Evolutionary conservation across 192 early-diverging fungal genomes (phyloP).

Genomic region (Coemansia sp.): DNA sequence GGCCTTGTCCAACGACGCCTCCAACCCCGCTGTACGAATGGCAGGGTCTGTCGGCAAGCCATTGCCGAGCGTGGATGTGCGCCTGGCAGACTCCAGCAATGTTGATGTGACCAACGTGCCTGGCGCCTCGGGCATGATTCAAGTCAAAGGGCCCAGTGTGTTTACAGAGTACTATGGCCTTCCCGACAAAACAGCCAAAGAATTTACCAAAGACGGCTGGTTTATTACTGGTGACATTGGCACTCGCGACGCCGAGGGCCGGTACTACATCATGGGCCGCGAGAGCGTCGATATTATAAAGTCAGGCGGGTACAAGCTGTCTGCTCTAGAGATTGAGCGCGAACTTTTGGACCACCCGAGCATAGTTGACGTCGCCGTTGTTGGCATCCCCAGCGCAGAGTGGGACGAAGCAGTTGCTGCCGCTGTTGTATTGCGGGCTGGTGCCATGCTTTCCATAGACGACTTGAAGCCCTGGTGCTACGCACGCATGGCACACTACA

Average conservation of each 20-base stretch:
- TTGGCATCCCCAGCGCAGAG: conserved; percentile 69
- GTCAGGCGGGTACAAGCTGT: conserved; percentile 84
- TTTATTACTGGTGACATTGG: conserved; percentile 83
- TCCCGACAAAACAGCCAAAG: conserved; percentile 67
- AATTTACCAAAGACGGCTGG: conserved; percentile 74
- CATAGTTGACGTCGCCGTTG: conserved; percentile 69
- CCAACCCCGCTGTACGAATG: conserved; percentile 19
- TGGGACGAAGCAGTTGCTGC: conserved; percentile 80
- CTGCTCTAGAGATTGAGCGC: conserved; percentile 81
- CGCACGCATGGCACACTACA: conserved; percentile 69
- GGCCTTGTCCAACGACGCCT: conserved; percentile 66
- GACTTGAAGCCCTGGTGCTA: conserved; percentile 57
- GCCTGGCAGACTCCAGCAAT: conserved; percentile 55
- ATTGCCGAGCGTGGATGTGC: conserved; percentile 64
- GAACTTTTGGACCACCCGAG: conserved; percentile 63
- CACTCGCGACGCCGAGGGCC: conserved; percentile 54
- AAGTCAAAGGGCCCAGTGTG: conserved; percentile 70
- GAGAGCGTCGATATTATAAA: conserved; percentile 84
- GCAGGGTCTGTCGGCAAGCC: conserved; percentile 73
- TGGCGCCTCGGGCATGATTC: conserved; percentile 65
- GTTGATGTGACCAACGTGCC: conserved; percentile 52
- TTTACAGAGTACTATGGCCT: conserved; percentile 76
- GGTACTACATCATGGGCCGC: conserved; percentile 76
- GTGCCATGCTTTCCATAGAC: conserved; percentile 16
- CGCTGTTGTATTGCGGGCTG: conserved; percentile 55